phyloP scores from a whole-genome alignment of 495 filamentous ascomycete species.

The Articulospora tetracladia region DNA sequence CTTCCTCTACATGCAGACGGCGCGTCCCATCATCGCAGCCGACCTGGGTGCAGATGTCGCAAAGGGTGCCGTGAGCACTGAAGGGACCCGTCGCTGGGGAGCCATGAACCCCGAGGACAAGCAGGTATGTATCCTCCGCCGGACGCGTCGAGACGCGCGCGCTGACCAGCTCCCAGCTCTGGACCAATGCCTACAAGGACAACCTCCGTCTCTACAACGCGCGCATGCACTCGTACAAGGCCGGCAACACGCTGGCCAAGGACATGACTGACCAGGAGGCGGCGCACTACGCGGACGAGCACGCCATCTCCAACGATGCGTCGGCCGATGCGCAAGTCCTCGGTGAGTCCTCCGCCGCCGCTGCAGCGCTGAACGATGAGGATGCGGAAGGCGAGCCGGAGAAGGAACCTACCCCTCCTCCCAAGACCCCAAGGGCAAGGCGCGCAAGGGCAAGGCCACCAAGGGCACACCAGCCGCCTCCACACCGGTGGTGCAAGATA shows the following conservation, averaged over 20 bases:
- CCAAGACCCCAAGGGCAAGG: constrained; percentile 37
- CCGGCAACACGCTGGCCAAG: constrained; percentile 57
- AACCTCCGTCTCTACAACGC: constrained; percentile 73
- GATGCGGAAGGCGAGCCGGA: constrained; percentile 52
- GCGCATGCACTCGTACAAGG: constrained; percentile 70
- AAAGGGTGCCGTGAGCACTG: constrained; percentile 76
- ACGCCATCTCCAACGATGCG: constrained; percentile 33
- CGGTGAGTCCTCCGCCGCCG: constrained; percentile 43
- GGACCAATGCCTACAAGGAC: constrained; percentile 70
- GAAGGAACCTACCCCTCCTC: constrained; percentile 51
- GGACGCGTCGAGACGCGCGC: neutral
- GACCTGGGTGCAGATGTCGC: constrained; percentile 68
- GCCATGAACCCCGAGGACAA: constrained; percentile 70
- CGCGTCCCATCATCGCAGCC: constrained; percentile 67
- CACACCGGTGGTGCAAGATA: constrained; percentile 25
- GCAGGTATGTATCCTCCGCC: constrained; percentile 47
- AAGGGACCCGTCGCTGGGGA: constrained; percentile 79
- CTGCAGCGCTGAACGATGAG: constrained; percentile 52
- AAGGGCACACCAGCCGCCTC: constrained; percentile 33
- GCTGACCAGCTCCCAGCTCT: constrained; percentile 45
- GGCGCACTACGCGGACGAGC: constrained; percentile 50
- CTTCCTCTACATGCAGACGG: constrained; percentile 87
- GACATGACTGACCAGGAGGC: constrained; percentile 58
- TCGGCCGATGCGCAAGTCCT: constrained; percentile 21
- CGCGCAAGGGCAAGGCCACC: constrained; percentile 39